phyloP scores from a whole-genome alignment of 306 rosid genomes.

The Calophaca sinica region DNA sequence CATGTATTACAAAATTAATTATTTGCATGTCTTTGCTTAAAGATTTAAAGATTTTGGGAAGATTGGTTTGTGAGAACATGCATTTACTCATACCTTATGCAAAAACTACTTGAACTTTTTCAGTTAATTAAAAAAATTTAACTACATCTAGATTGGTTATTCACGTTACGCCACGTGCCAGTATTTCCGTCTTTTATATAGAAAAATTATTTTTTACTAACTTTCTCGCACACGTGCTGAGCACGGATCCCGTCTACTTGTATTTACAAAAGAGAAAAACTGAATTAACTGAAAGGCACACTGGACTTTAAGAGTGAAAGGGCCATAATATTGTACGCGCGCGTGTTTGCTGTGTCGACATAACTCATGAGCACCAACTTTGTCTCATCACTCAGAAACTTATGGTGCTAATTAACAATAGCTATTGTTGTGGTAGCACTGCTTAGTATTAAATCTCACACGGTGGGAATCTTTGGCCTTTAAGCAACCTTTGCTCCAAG shows the following conservation, averaged over 20 bases:
- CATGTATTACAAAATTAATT: no score
- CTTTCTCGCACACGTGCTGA: no score
- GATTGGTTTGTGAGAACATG: background rate
- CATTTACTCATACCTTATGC: background rate
- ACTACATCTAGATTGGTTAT: background rate
- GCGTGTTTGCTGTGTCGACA: slow-evolving; percentile 44
- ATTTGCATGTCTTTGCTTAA: background rate
- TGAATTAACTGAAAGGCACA: slow-evolving; percentile 49
- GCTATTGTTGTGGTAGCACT: slow-evolving; percentile 42
- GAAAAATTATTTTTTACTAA: no score
- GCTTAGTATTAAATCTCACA: slow-evolving; percentile 51
- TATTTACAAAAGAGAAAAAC: background rate
- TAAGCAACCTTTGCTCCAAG: slow-evolving; percentile 95
- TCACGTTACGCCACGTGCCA: no score
- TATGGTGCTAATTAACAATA: slow-evolving; percentile 48
- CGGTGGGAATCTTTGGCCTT: slow-evolving; percentile 68
- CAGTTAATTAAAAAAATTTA: background rate
- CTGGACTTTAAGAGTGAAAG: slow-evolving; percentile 29
- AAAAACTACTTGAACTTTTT: no score
- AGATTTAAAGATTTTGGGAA: background rate
- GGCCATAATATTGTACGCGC: slow-evolving; percentile 41
- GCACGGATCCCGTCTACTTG: no score
- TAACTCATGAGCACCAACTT: slow-evolving; percentile 41
- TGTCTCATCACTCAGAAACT: slow-evolving; percentile 44
- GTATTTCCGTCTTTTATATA: no score